Conservation (phyloP, 495 filamentous ascomycete genomes). For the Hypomontagnella monticulosa region DNA sequence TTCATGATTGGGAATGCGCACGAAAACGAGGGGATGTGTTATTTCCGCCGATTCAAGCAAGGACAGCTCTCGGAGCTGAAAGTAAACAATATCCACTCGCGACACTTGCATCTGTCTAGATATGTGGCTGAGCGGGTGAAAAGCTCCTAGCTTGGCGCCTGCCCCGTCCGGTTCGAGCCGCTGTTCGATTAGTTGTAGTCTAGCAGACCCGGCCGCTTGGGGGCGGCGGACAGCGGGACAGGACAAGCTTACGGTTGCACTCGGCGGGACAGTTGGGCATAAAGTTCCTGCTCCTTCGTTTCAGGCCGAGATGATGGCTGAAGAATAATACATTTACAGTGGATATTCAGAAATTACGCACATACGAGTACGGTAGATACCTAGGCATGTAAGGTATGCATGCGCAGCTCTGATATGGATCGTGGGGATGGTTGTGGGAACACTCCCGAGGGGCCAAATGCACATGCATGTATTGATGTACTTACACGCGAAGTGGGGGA, state of each 20-base stretch:
- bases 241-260: slow-evolving; percentile 19
- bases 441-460: slow-evolving; percentile 15
- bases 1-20: neutral
- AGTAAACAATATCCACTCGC: slow-evolving; percentile 3
- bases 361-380: slow-evolving; percentile 13
- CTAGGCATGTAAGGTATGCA: neutral
- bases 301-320: slow-evolving; percentile 20
- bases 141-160: slow-evolving; percentile 25
- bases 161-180: slow-evolving; percentile 13
- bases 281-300: slow-evolving; percentile 18
- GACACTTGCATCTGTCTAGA: slow-evolving; percentile 1
- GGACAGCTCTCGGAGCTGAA: neutral
- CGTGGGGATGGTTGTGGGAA: slow-evolving; percentile 36
- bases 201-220: slow-evolving; percentile 28
- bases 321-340: slow-evolving; percentile 4
- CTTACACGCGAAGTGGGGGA: slow-evolving; percentile 25
- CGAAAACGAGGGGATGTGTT: neutral
- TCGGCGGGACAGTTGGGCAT: slow-evolving; percentile 29
- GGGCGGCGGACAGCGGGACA: slow-evolving; percentile 18
- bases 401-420: slow-evolving; percentile 20
- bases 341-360: slow-evolving; percentile 24
- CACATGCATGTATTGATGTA: neutral
- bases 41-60: neutral
- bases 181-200: slow-evolving; percentile 19
- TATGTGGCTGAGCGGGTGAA: slow-evolving; percentile 10